Conservation (phyloP, 345 rosid species). For the Camelina hispida region DNA sequence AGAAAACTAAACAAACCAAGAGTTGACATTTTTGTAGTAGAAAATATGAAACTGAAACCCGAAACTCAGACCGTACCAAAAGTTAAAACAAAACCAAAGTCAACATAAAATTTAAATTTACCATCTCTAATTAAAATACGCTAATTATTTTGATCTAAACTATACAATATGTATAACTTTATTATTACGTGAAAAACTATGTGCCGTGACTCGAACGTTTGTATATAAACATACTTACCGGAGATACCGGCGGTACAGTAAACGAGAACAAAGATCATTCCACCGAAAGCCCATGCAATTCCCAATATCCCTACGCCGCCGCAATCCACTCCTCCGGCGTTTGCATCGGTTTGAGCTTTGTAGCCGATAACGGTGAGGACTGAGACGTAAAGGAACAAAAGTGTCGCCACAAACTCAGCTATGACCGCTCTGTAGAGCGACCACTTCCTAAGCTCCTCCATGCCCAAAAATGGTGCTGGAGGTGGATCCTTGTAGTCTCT, state of each 20-base stretch:
- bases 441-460: constrained; percentile 67
- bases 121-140: not conserved
- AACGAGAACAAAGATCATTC: constrained; percentile 94
- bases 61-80: too few species aligned
- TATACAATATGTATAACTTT: not conserved
- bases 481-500: constrained; percentile 84
- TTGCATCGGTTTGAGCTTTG: constrained; percentile 56
- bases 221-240: constrained; percentile 49
- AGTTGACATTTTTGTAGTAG: not conserved
- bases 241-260: constrained; percentile 95
- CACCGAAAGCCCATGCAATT: constrained; percentile 96
- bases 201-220: constrained; percentile 34
- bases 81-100: not conserved
- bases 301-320: constrained; percentile 90
- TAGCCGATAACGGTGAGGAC: constrained; percentile 84
- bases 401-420: constrained; percentile 86
- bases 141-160: not conserved
- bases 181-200: constrained; percentile 7
- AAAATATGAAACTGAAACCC: not conserved
- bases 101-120: not conserved
- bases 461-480: constrained; percentile 65
- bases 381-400: constrained; percentile 76
- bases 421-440: constrained; percentile 77
- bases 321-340: constrained; percentile 46
- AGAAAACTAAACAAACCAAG: not conserved